Evolutionary conservation across 1,139 yeast species (phyloP), one percentile per base, ranked within the genome.

Genomic region (Arxiozyma heterogenica): DNA sequence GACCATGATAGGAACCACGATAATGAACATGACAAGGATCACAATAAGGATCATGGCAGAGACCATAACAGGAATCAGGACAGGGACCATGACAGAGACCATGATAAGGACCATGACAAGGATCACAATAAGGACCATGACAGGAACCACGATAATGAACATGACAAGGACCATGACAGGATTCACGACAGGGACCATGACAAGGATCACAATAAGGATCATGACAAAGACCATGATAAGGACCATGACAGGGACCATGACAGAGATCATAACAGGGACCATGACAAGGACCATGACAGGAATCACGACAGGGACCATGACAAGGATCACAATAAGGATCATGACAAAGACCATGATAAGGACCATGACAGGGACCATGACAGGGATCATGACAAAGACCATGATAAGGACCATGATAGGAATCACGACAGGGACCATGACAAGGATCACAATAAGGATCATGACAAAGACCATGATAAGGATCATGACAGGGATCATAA

Each of bases 401-500:
- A 27, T 30, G 25, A 30, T 9, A 27, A 12, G 2, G 38, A 30
- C 38, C 38, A 4, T 30, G 9, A 30, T 8, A 30, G 38, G 15
- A 39, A 27, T 17, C 47, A 44, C 20, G 15, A 25, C 22, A 44
- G 27, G 20, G 47, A 27, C 6, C 46, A 44, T 23, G 34, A 23
- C 34, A 23, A n/a, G 3, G 34, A 23, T 12, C 30, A 44, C 8
- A 12, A 23, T 22, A 44, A 8, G 20, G 44, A 42, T 42, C 45
- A 42, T 42, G 25, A 25, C n/a, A 42, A 17, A 23, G 27, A 42
- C n/a, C 45, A 21, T 21, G 45, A 44, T 8, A 25, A 7, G 22
- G 47, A 45, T 23, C 47, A 45, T 30, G 18, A 45, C n/a, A 45
- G 30, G 48, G 48, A 45, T 27, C 48, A 45, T 45, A 27, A 45